Base-by-base conservation (phyloP, 169 alveolate genomes). In the Plasmodium inui region DNA sequence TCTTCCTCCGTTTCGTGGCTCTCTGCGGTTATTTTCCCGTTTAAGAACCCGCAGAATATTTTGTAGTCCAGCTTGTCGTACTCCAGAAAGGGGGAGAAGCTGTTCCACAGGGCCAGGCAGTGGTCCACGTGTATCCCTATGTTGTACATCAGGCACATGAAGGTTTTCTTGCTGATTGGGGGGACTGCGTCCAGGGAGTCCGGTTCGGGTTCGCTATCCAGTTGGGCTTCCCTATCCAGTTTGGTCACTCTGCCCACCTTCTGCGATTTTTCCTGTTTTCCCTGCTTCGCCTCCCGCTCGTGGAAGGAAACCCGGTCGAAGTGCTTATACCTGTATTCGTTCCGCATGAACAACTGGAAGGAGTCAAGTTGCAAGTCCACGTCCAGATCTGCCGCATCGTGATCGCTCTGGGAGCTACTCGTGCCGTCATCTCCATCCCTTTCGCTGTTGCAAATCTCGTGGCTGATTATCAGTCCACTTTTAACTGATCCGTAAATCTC, bases 401-500 rank as follows among this genome's bases (percentile, higher is more conserved):
- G 22, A 28, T 88, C 89, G 50, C 76, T 79, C 26, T 53, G 53
- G 5, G 74, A 22, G 55, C 34, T 79, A 1, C 34, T 88, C 10
- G 61, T 37, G 41, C 79, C 89, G 37, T 88, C 89, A 39, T 88
- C 41, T 30, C 9, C 12, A 86, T 79, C 41, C 39, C 28, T 74
- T 14, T 57, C 57, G 17, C 26, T 39, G 10, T 90, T 80, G 73
- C 89, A 79, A 30, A 44, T 73, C 82, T 91, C 92, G 9, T 76
- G 46, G 76, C 71, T 81, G 32, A 91, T 67, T 67, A 91, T 2
- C 28, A 91, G 1, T 19, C 85, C 92, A 4, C 37, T 80, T 82
- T 91, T 91, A 30, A 91, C 19, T 6, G 92, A 71, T 32, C 95
- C 95, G 83, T 91, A 91, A 34, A 91, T 91, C 74, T 91, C 95